phyloP scores from a whole-genome alignment of 805 yeast species.

The Kurtzmaniella cleridarum region DNA sequence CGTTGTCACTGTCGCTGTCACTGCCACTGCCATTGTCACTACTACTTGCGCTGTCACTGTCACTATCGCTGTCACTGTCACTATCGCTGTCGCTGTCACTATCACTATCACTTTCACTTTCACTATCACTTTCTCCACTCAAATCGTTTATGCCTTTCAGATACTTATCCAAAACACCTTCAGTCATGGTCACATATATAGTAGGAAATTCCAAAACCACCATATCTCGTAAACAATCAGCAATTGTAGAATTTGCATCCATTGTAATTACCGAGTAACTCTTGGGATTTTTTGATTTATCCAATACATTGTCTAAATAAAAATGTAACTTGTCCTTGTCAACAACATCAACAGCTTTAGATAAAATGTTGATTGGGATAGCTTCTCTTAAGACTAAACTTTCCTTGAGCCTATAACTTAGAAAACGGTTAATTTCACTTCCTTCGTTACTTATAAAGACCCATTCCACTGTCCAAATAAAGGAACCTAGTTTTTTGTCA shows the following conservation, averaged over 20 bases:
- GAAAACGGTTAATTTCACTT: conserved; percentile 23
- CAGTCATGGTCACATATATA: conserved; percentile 37
- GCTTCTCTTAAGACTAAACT: conserved; percentile 26
- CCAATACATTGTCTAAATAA: conserved; percentile 29
- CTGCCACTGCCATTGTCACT: conserved; percentile 11
- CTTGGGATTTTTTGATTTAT: conserved; percentile 3
- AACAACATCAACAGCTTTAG: conserved; percentile 11
- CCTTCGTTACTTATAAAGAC: conserved; percentile 32
- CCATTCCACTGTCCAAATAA: conserved; percentile 83
- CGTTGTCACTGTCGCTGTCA: conserved; percentile 4
- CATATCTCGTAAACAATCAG: conserved; percentile 37
- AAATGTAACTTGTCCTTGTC: conserved; percentile 24
- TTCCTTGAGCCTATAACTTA: conserved; percentile 43
- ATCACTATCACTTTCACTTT: conserved; percentile 8
- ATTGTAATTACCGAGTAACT: not conserved
- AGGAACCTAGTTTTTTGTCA: conserved; percentile 57
- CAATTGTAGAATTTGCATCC: not conserved
- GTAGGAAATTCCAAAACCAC: conserved; percentile 79
- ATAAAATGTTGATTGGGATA: conserved; percentile 35
- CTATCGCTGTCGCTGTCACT: not conserved
- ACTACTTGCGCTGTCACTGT: conserved; percentile 12
- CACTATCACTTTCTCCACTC: not conserved
- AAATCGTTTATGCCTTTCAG: conserved; percentile 16
- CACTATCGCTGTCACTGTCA: conserved; percentile 9
- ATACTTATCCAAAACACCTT: conserved; percentile 17